Percentiles rank a stretch among this genome's conserved stretches.
phyloP scores from a whole-genome alignment of 1,139 yeast species.

The Eremothecium coryli region DNA sequence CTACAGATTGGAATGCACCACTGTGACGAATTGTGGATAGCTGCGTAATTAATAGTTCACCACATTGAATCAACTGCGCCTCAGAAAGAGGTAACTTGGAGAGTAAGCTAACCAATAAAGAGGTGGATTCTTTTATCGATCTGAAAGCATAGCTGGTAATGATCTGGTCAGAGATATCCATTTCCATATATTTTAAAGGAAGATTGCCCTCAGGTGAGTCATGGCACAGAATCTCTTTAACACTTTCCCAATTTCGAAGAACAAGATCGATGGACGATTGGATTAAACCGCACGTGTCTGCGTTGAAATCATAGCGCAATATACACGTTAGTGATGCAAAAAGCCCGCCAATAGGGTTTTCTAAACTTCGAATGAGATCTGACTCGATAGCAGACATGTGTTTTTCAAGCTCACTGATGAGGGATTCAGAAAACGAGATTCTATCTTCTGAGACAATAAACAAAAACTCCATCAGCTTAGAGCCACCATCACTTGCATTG shows the following conservation, averaged over 20 bases:
- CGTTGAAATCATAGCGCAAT: slow-evolving; percentile 29
- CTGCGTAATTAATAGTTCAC: slow-evolving; percentile 54
- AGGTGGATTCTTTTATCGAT: slow-evolving; percentile 67
- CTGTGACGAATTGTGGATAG: slow-evolving; percentile 70
- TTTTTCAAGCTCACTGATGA: slow-evolving; percentile 19
- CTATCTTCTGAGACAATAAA: slow-evolving; percentile 27
- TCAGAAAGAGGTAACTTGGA: slow-evolving; percentile 21
- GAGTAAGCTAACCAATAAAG: slow-evolving; percentile 39
- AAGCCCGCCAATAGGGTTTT: slow-evolving; percentile 55
- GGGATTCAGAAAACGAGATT: slow-evolving; percentile 24
- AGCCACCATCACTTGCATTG: slow-evolving; percentile 75
- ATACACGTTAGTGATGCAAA: slow-evolving; percentile 49
- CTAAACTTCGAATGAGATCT: slow-evolving; percentile 37
- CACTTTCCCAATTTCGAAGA: slow-evolving; percentile 43
- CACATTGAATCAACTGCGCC: slow-evolving; percentile 33
- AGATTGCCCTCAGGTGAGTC: slow-evolving; percentile 60
- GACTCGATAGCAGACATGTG: slow-evolving; percentile 11
- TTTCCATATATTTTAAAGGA: slow-evolving; percentile 35
- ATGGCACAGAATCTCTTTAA: slow-evolving; percentile 49
- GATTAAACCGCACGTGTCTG: slow-evolving; percentile 11
- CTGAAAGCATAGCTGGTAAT: slow-evolving; percentile 75
- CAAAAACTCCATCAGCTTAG: slow-evolving; percentile 49
- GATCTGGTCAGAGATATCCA: slow-evolving; percentile 48
- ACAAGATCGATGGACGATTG: slow-evolving; percentile 22
- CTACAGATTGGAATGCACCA: slow-evolving; percentile 84